Evolutionary conservation across 2,329 filamentous ascomycete genomes (phyloP), one percentile per base, ranked within the genome.

Genomic region (Xylaria sp.): DNA sequence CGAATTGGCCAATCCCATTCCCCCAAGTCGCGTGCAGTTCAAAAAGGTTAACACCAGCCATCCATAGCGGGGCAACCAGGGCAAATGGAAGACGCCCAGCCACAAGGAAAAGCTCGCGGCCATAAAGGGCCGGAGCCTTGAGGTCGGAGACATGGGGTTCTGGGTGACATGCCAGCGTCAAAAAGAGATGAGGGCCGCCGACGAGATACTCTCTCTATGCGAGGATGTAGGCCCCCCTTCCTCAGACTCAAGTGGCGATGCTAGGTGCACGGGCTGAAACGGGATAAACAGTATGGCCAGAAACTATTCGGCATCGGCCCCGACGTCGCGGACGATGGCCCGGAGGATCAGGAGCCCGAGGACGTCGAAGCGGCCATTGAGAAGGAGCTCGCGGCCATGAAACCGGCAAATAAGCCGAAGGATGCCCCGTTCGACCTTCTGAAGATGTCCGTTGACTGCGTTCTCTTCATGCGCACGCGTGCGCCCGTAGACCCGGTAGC

Each of bases 151-250:
- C 75, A 83, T 85, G 61, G 92, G 92, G 4, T 89, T 95, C 67
- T 95, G 92, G 91, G 90, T 90, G 32, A 94, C 92, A 0, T 94
- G 91, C 77, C 88, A 90, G 60, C 87, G 90, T 76, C 88, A 88
- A 71, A 90, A 92, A 82, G 91, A 93, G 79, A 84, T 83, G 50
- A 91, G 89, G 78, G 91, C 92, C 14, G 85, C 91, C 2, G 82
- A 85, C 58, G 92, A 95, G 77, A 84, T 94, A 70, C 84, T 84
- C 65, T 80, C 86, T 67, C 81, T 94, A 24, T 91, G 93, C 75
- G 85, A 90, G 51, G 85, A 91, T 82, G 90, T 92, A 69, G 82
- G 76, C 14, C 32, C 51, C 48, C 53, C 27, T 12, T 30, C 3
- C 30, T 50, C 9, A 42, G 63, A 8, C 45, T 32, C n/a, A 58